Conservation (phyloP, 2,329 filamentous ascomycete genomes). For the Dryadomyces sulphureus region DNA sequence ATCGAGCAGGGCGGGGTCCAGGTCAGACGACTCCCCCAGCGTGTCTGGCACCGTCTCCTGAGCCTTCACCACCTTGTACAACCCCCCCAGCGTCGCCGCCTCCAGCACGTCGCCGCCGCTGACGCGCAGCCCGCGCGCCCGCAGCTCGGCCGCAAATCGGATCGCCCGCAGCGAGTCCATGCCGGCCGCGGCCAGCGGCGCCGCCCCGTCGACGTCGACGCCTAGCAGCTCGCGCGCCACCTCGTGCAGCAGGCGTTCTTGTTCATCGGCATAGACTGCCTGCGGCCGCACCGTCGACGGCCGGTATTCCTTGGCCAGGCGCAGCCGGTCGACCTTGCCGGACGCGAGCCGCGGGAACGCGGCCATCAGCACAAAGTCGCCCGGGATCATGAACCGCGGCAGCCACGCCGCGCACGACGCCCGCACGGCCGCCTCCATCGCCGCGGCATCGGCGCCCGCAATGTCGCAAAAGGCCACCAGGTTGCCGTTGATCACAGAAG, state of each 20-base stretch:
- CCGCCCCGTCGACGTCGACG: conserved; percentile 13
- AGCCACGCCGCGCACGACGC: conserved; percentile 58
- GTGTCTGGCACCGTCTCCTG: too few relatives aligned
- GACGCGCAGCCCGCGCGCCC: conserved; percentile 36
- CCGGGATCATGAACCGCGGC: conserved; percentile 70
- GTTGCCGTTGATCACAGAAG: conserved; percentile 49
- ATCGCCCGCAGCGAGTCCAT: conserved; percentile 28
- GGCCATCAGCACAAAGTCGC: conserved; percentile 49
- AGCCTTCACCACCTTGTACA: conserved; percentile 6
- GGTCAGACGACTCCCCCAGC: too few relatives aligned
- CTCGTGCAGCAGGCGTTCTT: conserved; percentile 21
- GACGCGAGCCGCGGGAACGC: conserved; percentile 64
- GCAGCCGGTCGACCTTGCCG: conserved; percentile 66
- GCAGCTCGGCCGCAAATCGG: conserved; percentile 46
- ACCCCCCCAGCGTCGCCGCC: conserved; percentile 25
- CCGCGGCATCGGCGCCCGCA: conserved; percentile 11
- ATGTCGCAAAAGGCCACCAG: conserved; percentile 61
- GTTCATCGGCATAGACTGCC: conserved; percentile 14
- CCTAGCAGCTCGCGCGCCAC: conserved; percentile 16
- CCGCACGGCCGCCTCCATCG: conserved; percentile 30
- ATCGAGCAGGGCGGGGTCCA: conserved; percentile 12
- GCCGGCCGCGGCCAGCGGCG: conserved; percentile 19
- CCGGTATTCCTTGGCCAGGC: conserved; percentile 41
- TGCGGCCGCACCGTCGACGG: not conserved
- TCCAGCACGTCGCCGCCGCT: conserved; percentile 48